Base-by-base conservation (phyloP, 1,139 yeast species). In the Candida sp. region DNA sequence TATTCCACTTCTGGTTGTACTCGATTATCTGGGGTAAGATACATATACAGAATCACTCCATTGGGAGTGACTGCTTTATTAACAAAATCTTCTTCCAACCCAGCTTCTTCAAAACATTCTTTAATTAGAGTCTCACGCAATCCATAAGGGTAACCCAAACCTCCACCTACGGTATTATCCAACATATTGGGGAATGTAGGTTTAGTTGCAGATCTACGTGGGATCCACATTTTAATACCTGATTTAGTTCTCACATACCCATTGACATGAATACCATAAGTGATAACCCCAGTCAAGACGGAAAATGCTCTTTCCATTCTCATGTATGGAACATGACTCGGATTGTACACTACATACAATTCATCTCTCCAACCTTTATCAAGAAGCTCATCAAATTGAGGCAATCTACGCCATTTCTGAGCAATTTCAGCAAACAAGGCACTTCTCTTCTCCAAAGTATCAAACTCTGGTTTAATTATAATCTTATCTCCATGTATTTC, bases 101-200 rank as follows among this genome's bases (percentile, higher is more conserved):
- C 96, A 0, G 97, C 99, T 58, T 93, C 99, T 57, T 93, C 99
- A 48, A 70, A 74, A 53, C 96, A 83, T 59, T 93, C 99, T 58
- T 93, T 93, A 21, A 87, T 54, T 3, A 84, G 81, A 0, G 98
- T 91, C 40, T 88, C 96, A 58, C 72, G 68, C 2, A 84, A 66
- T 0, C 93, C 90, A 52, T 80, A 70, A 0, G 96, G 97, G 57
- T 84, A 75, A 0, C 96, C 97, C 21, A 93, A 60, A 0, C 99
- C 99, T 1, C 99, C 99, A 0, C 97, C 99, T 5, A 93, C 88
- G 1, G 95, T 88, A 58, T 91, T 93, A 61, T 93, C 99, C 37
- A 90, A 74, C 87, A 81, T 85, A 0, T 88, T 86, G 0, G 99
- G 98, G 66, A 81, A 90, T 0, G 98, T 93, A 15, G 87, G 84